Evolutionary conservation across 208 protist species (phyloP).

Genomic region (Naegleria lovaniensis): DNA sequence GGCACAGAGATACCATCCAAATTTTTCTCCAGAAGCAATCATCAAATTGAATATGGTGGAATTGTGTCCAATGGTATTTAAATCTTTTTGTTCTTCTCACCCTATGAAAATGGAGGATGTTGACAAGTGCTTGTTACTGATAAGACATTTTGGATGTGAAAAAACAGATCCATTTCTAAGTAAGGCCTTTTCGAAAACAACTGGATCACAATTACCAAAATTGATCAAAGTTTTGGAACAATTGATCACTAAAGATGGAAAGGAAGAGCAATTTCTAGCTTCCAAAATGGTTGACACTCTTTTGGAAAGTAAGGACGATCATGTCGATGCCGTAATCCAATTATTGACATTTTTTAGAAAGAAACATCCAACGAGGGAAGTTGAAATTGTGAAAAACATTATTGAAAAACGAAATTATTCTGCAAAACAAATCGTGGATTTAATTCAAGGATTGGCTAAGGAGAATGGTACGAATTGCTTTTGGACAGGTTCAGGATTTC

Average conservation of each 20-base stretch:
- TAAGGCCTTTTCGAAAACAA: not conserved
- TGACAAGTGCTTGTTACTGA: not conserved
- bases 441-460: not conserved
- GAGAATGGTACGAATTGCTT: not conserved
- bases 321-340: not conserved
- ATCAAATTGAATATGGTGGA: not conserved
- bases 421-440: not conserved
- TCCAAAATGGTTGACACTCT: not conserved
- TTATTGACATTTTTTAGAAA: not conserved
- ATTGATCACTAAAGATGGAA: not conserved
- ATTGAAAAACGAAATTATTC: not conserved
- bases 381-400: not conserved
- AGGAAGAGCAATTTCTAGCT: not conserved
- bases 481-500: not conserved
- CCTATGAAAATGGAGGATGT: not conserved
- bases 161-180: not conserved
- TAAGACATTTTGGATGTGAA: not conserved
- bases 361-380: not conserved
- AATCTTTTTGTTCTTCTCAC: not conserved
- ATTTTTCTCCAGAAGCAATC: too few relatives aligned
- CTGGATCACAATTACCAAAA: not conserved
- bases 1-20: too few relatives aligned
- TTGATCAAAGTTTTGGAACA: not conserved
- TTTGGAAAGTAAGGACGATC: not conserved
- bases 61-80: not conserved